Conservation (phyloP, 768 basidiomycete genomes). For the Solioccasus polychromus region DNA sequence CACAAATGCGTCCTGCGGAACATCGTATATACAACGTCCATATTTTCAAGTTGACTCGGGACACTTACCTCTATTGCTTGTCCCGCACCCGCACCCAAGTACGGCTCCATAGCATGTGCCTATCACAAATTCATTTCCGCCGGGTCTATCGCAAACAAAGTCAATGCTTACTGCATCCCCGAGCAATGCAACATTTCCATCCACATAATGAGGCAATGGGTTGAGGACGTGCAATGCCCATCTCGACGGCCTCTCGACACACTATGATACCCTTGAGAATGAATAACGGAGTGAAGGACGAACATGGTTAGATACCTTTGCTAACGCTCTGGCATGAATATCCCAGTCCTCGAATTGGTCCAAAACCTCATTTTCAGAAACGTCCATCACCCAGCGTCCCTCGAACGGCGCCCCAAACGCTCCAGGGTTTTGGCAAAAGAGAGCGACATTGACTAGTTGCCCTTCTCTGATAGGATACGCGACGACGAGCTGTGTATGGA, state of each 20-base stretch:
- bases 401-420: conserved; percentile 32
- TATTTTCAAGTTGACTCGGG: not conserved
- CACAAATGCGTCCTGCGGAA: conserved; percentile 31
- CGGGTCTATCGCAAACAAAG: not conserved
- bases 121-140: conserved; percentile 6
- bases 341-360: conserved; percentile 29
- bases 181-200: conserved; percentile 40
- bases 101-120: conserved; percentile 49
- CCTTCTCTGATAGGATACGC: conserved; percentile 39
- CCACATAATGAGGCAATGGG: conserved; percentile 38
- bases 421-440: conserved; percentile 25
- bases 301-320: conserved; percentile 4
- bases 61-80: conserved; percentile 47
- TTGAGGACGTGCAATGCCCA: conserved; percentile 46
- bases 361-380: conserved; percentile 31
- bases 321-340: conserved; percentile 4
- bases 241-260: conserved; percentile 35
- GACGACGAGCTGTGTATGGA: conserved; percentile 34
- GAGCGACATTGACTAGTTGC: conserved; percentile 34
- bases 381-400: conserved; percentile 29
- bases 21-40: no score
- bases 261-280: conserved; percentile 24
- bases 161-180: conserved; percentile 44
- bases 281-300: not conserved
- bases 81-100: conserved; percentile 48